A percentile compares a stretch with the other conserved stretches of the same genome.
phyloP scores from a whole-genome alignment of 352 stramenopile species.

The Pythium insidiosum region DNA sequence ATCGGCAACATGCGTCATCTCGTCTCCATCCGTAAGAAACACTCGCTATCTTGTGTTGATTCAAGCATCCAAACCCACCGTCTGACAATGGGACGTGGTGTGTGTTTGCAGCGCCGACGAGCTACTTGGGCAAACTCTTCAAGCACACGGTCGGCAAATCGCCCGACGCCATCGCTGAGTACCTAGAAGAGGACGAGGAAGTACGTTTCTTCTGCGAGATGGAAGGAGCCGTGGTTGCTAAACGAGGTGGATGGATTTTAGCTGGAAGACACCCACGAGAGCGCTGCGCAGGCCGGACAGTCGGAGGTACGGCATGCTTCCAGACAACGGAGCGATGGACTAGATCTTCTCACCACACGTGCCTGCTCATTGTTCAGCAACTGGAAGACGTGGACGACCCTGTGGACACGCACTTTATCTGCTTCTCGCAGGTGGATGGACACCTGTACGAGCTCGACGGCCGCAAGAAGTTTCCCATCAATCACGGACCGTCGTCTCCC shows the following conservation, averaged over 20 bases:
- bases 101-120: constrained; percentile 11
- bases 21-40: constrained; percentile 55
- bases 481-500: constrained; percentile 85
- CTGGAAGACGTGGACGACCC: constrained; percentile 87
- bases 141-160: constrained; percentile 67
- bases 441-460: constrained; percentile 95
- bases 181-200: constrained; percentile 88
- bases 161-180: constrained; percentile 75
- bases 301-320: constrained; percentile 48
- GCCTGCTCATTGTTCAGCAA: too few relatives aligned
- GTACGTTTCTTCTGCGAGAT: constrained; percentile 12
- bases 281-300: constrained; percentile 84
- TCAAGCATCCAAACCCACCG: too few relatives aligned
- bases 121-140: constrained; percentile 82
- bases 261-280: constrained; percentile 90
- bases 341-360: too few relatives aligned
- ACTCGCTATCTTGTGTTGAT: too few relatives aligned
- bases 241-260: constrained; percentile 6
- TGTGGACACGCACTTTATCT: constrained; percentile 96
- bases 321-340: neutral
- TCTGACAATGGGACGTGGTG: too few relatives aligned
- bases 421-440: constrained; percentile 91
- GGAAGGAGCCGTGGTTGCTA: neutral
- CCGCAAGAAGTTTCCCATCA: constrained; percentile 91
- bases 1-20: constrained; percentile 86